Evolutionary conservation across 179 eudicot species (phyloP).

Genomic region (Silene coronaria): DNA sequence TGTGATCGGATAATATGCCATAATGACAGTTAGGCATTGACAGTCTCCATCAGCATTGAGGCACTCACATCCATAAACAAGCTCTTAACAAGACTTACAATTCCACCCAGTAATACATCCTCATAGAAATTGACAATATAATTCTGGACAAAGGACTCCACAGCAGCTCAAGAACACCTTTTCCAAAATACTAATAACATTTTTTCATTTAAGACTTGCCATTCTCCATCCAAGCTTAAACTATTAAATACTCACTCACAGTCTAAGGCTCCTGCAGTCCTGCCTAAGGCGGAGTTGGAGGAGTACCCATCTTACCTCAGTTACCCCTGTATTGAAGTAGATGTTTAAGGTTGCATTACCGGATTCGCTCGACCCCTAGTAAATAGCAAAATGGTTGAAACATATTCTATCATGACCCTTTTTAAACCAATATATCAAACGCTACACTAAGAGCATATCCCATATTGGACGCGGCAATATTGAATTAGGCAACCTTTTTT

Average conservation of each 20-base stretch:
- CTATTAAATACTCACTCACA: neutral
- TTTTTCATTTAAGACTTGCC: neutral
- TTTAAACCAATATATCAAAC: too few species aligned
- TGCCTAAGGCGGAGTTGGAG: neutral
- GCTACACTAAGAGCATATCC: too few species aligned
- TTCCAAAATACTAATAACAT: neutral
- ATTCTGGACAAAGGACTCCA: neutral
- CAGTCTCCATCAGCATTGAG: neutral
- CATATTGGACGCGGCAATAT: too few species aligned
- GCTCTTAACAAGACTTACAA: neutral
- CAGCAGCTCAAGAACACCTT: neutral
- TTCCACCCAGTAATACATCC: neutral
- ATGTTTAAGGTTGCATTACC: too few species aligned
- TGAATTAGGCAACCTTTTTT: too few species aligned
- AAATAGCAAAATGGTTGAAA: too few species aligned
- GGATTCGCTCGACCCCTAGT: too few species aligned
- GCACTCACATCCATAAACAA: neutral
- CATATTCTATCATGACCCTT: too few species aligned
- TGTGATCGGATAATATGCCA: neutral
- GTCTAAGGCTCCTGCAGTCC: neutral
- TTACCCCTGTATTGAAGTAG: neutral
- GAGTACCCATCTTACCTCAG: neutral
- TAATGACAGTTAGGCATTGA: neutral
- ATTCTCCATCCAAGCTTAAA: too few species aligned
- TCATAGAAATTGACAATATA: neutral